Evolutionary conservation across 73 alveolate species (phyloP).

Genomic region (Paraurostyla sp.): DNA sequence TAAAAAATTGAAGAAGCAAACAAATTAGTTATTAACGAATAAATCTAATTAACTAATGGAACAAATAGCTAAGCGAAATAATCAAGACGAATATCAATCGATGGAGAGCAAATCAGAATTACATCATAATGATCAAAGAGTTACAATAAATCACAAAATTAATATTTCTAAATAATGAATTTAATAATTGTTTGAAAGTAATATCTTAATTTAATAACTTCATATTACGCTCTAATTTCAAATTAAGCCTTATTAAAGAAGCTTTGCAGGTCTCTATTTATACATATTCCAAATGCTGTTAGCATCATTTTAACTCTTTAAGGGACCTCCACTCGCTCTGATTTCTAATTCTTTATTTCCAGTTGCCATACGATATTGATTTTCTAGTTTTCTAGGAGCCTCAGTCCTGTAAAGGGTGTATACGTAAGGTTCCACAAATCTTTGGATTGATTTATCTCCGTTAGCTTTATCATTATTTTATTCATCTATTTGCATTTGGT

Average conservation of each 20-base stretch:
- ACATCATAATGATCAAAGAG: too few species aligned
- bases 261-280: background rate
- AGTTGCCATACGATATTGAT: background rate
- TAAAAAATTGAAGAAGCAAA: too few species aligned
- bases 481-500: background rate
- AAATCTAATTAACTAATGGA: too few species aligned
- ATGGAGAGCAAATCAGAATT: too few species aligned
- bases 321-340: background rate
- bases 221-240: background rate
- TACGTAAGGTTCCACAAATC: background rate
- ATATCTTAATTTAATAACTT: too few species aligned
- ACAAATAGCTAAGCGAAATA: too few species aligned
- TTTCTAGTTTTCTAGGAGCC: background rate
- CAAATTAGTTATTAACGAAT: too few species aligned
- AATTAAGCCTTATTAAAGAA: background rate
- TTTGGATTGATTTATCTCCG: background rate
- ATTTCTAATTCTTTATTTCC: background rate
- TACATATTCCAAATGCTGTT: background rate
- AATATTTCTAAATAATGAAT: background rate
- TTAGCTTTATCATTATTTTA: background rate
- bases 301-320: background rate
- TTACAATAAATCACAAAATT: background rate
- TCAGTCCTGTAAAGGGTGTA: slow-evolving; percentile 9
- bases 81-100: too few species aligned
- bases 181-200: background rate